Conservation (phyloP, 129 eudicot genomes). For the Helichrysum umbraculigerum region DNA sequence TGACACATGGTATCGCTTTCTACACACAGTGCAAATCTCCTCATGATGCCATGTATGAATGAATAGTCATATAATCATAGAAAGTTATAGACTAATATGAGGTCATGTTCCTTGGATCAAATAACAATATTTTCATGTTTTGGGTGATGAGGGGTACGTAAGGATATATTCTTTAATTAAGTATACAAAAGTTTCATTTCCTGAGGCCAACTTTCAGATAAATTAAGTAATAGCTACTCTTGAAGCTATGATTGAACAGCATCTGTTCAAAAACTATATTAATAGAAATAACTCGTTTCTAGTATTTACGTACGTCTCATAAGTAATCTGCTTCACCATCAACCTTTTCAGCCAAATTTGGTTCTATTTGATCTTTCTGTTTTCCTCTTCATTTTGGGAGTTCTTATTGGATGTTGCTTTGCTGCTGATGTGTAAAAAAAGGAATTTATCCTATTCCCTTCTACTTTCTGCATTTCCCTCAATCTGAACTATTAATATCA, state of each 20-base stretch:
- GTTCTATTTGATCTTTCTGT: slow-evolving; percentile 8
- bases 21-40: slow-evolving; percentile 28
- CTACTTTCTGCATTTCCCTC: slow-evolving; percentile 27
- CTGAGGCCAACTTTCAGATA: not conserved
- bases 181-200: slow-evolving; percentile 9
- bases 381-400: slow-evolving; percentile 13
- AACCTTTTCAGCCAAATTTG: slow-evolving; percentile 21
- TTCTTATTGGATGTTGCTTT: slow-evolving; percentile 25
- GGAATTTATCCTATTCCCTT: slow-evolving; percentile 33
- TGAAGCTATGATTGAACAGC: not conserved
- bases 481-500: slow-evolving; percentile 22
- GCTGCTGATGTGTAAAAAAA: slow-evolving; percentile 41
- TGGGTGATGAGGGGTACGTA: slow-evolving; percentile 19
- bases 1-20: slow-evolving; percentile 47
- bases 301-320: slow-evolving; percentile 16
- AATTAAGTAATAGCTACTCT: slow-evolving; percentile 8
- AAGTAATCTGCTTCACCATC: not conserved
- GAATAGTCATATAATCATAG: slow-evolving; percentile 12
- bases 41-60: slow-evolving; percentile 10
- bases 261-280: slow-evolving; percentile 8
- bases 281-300: slow-evolving; percentile 10
- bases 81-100: slow-evolving; percentile 6
- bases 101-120: slow-evolving; percentile 30
- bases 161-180: slow-evolving; percentile 42
- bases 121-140: slow-evolving; percentile 19